Base-by-base conservation (phyloP, 257 asterid species). In the Jasminum sambac region DNA sequence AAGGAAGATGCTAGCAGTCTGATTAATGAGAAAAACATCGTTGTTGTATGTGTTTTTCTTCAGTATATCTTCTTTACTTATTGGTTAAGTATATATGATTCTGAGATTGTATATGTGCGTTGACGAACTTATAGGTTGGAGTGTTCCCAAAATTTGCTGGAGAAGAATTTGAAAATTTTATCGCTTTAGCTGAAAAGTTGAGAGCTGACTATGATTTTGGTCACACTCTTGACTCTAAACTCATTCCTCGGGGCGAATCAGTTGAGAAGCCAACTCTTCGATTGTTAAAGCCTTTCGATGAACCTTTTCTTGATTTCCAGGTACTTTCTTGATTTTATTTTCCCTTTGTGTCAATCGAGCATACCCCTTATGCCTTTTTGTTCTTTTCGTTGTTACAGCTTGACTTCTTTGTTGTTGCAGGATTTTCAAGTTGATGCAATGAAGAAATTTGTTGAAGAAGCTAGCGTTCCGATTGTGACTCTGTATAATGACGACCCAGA, bases 221-320 rank as follows among this genome's bases (percentile, higher is more conserved):
- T 25, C 96, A 91, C 77, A 88, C 95, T 2, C 80, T 83, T 30
- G 93, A 88, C 77, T 90, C 98, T 46, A 86, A 87, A 72, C 78
- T 79, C 79, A 79, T 89, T 68, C 88, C 96, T 37, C 80, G 71
- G 25, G 98, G 98, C 0, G 84, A 85, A 43, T 34, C 77, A n/a
- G 95, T 88, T 68, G 84, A 75, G 74, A 84, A 83, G 81, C 92
- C 98, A 40, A 87, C 94, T 46, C 74, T 91, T 67, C 93, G 96
- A 50, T 60, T 91, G 75, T 78, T 89, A 37, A 91, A 91, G 88
- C 96, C 96, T 70, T 91, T 91, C 30, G 98, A 91, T 80, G 95
- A 88, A 72, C 79, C 79, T 21, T 62, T 87, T 66, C 88, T 84
- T 24, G 98, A 92, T 78, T 77, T 66, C 42, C 83, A 92, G 90